Base-by-base conservation (phyloP, 805 yeast genomes). In the Metschnikowia henanensis region DNA sequence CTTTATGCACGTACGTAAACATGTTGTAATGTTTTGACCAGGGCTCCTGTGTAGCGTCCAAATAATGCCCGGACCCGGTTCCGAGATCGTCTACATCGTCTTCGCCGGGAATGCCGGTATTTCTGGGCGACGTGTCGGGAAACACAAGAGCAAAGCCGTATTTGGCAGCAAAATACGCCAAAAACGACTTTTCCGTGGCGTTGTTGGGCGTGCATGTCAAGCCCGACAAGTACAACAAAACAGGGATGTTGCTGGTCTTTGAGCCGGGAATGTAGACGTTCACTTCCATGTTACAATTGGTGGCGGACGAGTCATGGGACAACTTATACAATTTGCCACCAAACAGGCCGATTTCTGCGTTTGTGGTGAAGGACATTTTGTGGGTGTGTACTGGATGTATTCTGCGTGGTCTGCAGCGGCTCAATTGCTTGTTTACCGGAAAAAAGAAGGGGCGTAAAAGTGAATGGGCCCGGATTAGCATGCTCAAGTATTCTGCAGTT, bases 111-210 rank as follows among this genome's bases (percentile, higher is more conserved):
- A 84, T 73, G 38, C 72, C 73, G 12, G 84, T 81, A 12, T 94
- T 96, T 52, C 98, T 80, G 42, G 99, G 98, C 7, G 98, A 91
- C 3, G 99, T 94, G 65, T 92, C 99, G 15, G 99, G 98, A 64
- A 86, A 91, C 1, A 92, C 89, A 16, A 92, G 68, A 0, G 95
- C 96, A 62, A 92, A 83, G 4, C 95, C 95, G 58, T 81, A 80
- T 58, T 85, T 76, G 52, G 83, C 79, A 6, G 95, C 96, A 60
- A 83, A 84, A 44, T 82, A 78, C 56, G 84, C 92, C 72, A 91
- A 77, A 55, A 83, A 87, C 1, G 97, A 96, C 75, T 94, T 94
- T 62, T 94, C 98, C 8, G 91, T 75, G 42, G 95, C 96, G 61
- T 91, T 94, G 68, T 87, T 81, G 37, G 97, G 97, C 1, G 95